These are phyloP conservation scores for Acanthamoeba castellanii DNA, from an alignment of 208 protist species.

Conservation along the genomic window DNA sequence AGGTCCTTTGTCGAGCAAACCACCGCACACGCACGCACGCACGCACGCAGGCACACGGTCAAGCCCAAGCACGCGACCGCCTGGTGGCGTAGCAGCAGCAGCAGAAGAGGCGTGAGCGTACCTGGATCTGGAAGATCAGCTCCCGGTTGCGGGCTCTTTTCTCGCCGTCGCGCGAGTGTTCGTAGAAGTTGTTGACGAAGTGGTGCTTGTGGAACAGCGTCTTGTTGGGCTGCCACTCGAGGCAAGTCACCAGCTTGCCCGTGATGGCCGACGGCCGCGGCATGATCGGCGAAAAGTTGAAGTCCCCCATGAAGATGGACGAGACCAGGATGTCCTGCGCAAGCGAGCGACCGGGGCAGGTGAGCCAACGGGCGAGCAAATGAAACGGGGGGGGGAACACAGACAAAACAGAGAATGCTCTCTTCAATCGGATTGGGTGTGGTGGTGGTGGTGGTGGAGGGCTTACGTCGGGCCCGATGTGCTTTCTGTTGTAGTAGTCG, in stretches of 20 bases:
- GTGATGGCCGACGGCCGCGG: neutral
- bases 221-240: neutral
- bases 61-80: too few relatives aligned
- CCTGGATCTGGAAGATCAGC: slow-evolving; percentile 6
- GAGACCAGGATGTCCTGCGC: neutral
- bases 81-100: neutral
- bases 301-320: slow-evolving; percentile 25
- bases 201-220: neutral
- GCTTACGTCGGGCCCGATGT: slow-evolving; percentile 6
- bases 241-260: neutral
- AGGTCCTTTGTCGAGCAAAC: neutral
- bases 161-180: slow-evolving; percentile 16
- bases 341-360: neutral
- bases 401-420: neutral
- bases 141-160: slow-evolving; percentile 9
- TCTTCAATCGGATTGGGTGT: neutral
- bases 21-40: neutral
- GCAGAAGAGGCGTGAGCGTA: neutral
- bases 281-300: slow-evolving; percentile 26
- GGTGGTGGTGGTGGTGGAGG: neutral
- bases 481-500: slow-evolving; percentile 28
- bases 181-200: slow-evolving; percentile 41
- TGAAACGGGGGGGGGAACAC: neutral
- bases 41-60: neutral
- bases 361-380: neutral